Base-by-base conservation (phyloP, 495 filamentous ascomycete genomes). In the Tuber aestivum region DNA sequence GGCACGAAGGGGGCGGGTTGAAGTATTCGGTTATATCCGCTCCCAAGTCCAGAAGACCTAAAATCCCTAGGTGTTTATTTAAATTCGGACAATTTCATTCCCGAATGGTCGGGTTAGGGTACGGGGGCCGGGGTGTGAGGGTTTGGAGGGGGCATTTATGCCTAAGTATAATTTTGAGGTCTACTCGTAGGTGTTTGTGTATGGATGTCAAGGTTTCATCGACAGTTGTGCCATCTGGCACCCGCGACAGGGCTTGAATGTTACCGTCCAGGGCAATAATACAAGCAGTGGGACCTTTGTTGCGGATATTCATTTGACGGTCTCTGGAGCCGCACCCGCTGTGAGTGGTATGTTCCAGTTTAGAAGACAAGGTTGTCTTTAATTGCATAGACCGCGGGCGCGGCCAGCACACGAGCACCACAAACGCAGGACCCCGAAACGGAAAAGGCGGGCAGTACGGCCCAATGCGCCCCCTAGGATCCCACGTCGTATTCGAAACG, bases 151-250 rank as follows among this genome's bases (percentile, higher is more conserved):
- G 38, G 38, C 7, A 40, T 2, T 7, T 40, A 40, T 40, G 7
- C 38, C 38, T 7, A 7, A 40, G 38, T 40, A 2, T 40, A 40
- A 7, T 40, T 2, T 40, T 40, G 27, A 71, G 68, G 65, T 77
- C 44, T 0, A 16, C 40, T n/a, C n/a, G n/a, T n/a, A n/a, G n/a
- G 21, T 77, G 40, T 27, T 70, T 77, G 21, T 77, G 68, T 9
- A 70, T 72, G 18, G 72, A 74, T 45, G 73, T 44, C 16, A 73
- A 72, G 2, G 73, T 77, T 40, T 74, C 68, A 12, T 68, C 74
- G 23, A 77, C n/a, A 44, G 35, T 42, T 45, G 44, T 42, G 35
- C 65, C 71, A 45, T 45, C 44, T 2, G 44, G 44, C 68, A 77
- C 44, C 10, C 75, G 20, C 18, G 73, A 38, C 68, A 41, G 41